Evolutionary conservation across 345 rosid species (phyloP).

Genomic region (Eucalyptus dawsonii): DNA sequence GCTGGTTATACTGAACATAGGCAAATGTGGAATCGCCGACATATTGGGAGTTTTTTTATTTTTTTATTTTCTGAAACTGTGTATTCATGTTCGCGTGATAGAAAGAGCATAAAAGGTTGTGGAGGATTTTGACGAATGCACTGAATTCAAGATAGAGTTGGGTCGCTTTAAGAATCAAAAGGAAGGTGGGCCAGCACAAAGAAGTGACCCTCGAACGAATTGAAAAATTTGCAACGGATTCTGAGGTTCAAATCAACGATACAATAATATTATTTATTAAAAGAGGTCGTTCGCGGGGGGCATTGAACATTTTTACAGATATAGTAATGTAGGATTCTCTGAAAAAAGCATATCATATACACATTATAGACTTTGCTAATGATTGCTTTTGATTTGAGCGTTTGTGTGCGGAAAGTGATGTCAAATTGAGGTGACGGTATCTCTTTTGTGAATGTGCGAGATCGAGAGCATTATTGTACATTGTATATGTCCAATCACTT

Average conservation of each 20-base stretch:
- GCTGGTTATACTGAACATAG: not conserved
- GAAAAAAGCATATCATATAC: not conserved
- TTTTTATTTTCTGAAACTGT: not conserved
- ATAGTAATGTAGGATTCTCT: not conserved
- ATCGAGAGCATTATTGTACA: not conserved
- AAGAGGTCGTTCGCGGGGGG: not conserved
- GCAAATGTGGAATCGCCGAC: not conserved
- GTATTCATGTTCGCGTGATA: not conserved
- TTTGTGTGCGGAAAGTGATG: not conserved
- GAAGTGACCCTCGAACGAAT: not conserved
- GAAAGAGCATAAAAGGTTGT: not conserved
- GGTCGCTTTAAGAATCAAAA: not conserved
- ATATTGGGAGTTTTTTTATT: not conserved
- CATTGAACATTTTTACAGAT: not conserved
- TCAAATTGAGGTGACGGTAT: not conserved
- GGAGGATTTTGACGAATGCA: not conserved
- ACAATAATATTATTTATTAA: not conserved
- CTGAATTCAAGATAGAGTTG: not conserved
- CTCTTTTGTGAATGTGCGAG: not conserved
- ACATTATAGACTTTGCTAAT: not conserved
- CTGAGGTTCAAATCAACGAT: not conserved
- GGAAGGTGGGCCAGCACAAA: not conserved
- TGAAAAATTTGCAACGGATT: not conserved
- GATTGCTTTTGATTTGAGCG: not conserved
- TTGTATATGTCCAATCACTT: not conserved